Evolutionary conservation across 352 stramenopile genomes (phyloP).

Genomic region (Phytophthora parvispora): DNA sequence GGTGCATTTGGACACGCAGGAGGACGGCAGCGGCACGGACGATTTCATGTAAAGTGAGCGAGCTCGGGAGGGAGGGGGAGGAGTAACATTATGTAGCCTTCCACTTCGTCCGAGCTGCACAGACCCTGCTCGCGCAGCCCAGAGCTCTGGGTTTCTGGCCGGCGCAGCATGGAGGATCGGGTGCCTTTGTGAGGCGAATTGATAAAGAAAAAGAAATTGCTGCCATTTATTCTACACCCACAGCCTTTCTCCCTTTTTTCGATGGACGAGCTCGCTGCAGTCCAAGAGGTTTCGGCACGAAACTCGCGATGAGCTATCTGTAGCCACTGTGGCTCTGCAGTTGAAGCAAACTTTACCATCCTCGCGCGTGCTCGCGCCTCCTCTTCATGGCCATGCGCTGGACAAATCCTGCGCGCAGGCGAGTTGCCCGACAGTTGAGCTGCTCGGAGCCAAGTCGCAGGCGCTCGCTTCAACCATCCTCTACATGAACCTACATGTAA

Average conservation of each 20-base stretch:
- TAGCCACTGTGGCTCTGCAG: slow-evolving; percentile 14
- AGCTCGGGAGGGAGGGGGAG: slow-evolving; percentile 2
- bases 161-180: slow-evolving; percentile 6
- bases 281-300: background rate
- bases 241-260: slow-evolving; percentile 11
- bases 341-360: slow-evolving; percentile 22
- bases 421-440: slow-evolving; percentile 1
- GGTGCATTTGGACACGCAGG: slow-evolving; percentile 88
- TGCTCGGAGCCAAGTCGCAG: slow-evolving; percentile 16
- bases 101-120: slow-evolving; percentile 21
- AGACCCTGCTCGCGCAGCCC: slow-evolving; percentile 6
- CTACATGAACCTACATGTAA: slow-evolving; percentile 1
- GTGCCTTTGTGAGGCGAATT: slow-evolving; percentile 35
- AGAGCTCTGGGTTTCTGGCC: slow-evolving; percentile 21
- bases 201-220: slow-evolving; percentile 45
- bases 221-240: slow-evolving; percentile 24
- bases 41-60: slow-evolving; percentile 78
- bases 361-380: slow-evolving; percentile 5
- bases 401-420: slow-evolving; percentile 2
- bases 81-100: slow-evolving; percentile 48
- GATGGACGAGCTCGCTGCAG: slow-evolving; percentile 24
- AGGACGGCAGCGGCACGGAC: slow-evolving; percentile 77
- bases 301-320: background rate
- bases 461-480: slow-evolving; percentile 8
- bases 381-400: slow-evolving; percentile 17